These are phyloP conservation scores for Cryptococcus jaspeensis DNA, from an alignment of 1,284 basidiomycete species.

Conservation along the genomic window DNA sequence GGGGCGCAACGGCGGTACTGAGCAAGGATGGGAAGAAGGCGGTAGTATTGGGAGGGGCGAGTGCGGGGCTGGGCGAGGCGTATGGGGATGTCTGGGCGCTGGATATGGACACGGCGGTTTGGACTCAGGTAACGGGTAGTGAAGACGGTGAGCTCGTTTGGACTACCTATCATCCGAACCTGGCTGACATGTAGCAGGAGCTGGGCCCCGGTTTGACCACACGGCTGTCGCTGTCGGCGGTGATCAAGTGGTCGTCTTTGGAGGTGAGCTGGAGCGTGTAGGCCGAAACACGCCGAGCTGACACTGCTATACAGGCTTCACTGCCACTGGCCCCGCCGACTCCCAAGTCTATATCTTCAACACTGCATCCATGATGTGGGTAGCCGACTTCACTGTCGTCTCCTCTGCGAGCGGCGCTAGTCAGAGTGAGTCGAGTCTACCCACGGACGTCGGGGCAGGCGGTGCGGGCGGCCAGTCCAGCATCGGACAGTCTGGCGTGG, in stretches of 20 bases:
- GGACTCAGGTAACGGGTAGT: conserved; percentile 25
- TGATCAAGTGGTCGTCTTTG: conserved; percentile 66
- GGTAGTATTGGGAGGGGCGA: conserved; percentile 69
- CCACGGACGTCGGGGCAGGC: no score
- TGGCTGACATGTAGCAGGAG: conserved; percentile 40
- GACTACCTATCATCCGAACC: neutral
- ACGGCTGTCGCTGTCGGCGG: conserved; percentile 63
- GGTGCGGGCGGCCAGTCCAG: no score
- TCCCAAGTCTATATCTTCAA: conserved; percentile 25
- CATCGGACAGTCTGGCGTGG: neutral
- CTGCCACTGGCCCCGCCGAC: conserved; percentile 21
- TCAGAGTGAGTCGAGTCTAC: neutral
- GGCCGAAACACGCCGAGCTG: neutral
- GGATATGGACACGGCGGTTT: conserved; percentile 59
- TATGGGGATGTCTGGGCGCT: conserved; percentile 73
- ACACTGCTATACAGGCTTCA: conserved; percentile 25
- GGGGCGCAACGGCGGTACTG: conserved; percentile 64
- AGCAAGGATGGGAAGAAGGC: conserved; percentile 58
- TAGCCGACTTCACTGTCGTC: conserved; percentile 8
- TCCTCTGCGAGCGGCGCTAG: neutral
- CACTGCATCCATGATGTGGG: conserved; percentile 17
- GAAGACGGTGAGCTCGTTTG: conserved; percentile 11
- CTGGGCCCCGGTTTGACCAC: conserved; percentile 67
- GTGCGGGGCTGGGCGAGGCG: conserved; percentile 58
- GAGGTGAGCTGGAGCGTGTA: no score